Conservation (phyloP, 768 basidiomycete species). For the Boletus subparvulus region DNA sequence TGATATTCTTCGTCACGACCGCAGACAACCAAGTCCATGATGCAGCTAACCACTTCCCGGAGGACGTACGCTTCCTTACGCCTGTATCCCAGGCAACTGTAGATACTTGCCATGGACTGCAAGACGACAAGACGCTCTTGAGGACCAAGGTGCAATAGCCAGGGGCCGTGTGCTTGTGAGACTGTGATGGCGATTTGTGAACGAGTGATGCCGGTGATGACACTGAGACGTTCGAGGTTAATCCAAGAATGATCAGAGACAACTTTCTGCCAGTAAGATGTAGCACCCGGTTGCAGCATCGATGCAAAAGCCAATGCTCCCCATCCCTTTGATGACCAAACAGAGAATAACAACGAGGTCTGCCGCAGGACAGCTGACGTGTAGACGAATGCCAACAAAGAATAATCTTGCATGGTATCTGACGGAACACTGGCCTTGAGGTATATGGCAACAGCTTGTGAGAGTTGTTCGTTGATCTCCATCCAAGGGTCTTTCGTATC, state of each 20-base stretch:
- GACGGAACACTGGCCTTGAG: constrained; percentile 51
- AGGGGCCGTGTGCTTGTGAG: constrained; percentile 82
- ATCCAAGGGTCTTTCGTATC: constrained; percentile 68
- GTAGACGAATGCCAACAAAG: constrained; percentile 68
- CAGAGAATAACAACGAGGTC: constrained; percentile 67
- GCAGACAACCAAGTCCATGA: constrained; percentile 84
- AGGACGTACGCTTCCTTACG: constrained; percentile 88
- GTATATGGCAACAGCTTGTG: constrained; percentile 63
- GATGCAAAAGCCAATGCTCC: constrained; percentile 73
- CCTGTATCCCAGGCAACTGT: constrained; percentile 76
- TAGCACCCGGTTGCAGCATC: constrained; percentile 66
- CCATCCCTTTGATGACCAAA: constrained; percentile 90
- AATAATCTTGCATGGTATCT: constrained; percentile 55
- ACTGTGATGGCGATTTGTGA: constrained; percentile 62
- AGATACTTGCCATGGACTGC: constrained; percentile 70
- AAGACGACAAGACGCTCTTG: constrained; percentile 72
- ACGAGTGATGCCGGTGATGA: constrained; percentile 68
- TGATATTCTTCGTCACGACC: constrained; percentile 72
- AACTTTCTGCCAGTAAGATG: constrained; percentile 59
- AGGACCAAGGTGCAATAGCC: constrained; percentile 77
- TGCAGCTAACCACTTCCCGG: constrained; percentile 80
- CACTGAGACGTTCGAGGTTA: constrained; percentile 62
- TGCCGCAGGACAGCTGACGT: constrained; percentile 68
- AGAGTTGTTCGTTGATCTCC: constrained; percentile 71
- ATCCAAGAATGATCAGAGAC: constrained; percentile 49